Evolutionary conservation across 1,139 yeast species (phyloP).

Genomic region (Kazachstania sp.): DNA sequence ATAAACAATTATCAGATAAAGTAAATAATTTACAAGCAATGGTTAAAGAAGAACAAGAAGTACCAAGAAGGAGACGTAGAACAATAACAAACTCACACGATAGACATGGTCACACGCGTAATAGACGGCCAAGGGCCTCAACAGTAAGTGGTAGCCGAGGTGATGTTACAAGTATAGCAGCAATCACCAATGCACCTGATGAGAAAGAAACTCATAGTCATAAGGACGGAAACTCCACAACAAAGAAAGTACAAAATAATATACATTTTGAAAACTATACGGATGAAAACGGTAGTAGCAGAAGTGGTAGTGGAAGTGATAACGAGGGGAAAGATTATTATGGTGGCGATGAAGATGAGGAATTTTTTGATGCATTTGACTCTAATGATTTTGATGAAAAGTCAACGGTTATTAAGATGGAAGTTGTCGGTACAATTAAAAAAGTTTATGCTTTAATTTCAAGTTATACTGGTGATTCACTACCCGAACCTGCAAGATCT

Average conservation of each 20-base stretch:
- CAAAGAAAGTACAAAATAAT: too few species aligned
- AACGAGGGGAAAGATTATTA: slow-evolving; percentile 9
- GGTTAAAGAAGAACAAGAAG: slow-evolving; percentile 38
- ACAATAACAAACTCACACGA: slow-evolving; percentile 11
- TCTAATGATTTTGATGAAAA: slow-evolving; percentile 31
- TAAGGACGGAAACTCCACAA: too few species aligned
- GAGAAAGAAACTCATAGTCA: too few species aligned
- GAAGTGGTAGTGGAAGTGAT: slow-evolving; percentile 3
- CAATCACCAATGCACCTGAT: too few species aligned
- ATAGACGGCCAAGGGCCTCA: not conserved
- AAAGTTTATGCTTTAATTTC: slow-evolving; percentile 82
- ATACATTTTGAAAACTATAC: too few species aligned
- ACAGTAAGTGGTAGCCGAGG: not conserved
- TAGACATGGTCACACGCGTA: not conserved
- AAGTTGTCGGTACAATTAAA: slow-evolving; percentile 79
- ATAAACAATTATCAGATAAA: slow-evolving; percentile 57
- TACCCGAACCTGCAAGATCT: slow-evolving; percentile 77
- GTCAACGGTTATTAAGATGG: slow-evolving; percentile 53
- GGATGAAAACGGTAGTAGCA: slow-evolving; percentile 20
- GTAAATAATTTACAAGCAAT: slow-evolving; percentile 51
- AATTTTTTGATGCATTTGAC: slow-evolving; percentile 26
- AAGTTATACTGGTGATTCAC: slow-evolving; percentile 64
- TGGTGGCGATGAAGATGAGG: slow-evolving; percentile 26
- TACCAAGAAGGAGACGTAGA: slow-evolving; percentile 22
- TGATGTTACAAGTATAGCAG: not conserved